Conservation (phyloP, 2,329 filamentous ascomycete species). For the Fusarium sp. region DNA sequence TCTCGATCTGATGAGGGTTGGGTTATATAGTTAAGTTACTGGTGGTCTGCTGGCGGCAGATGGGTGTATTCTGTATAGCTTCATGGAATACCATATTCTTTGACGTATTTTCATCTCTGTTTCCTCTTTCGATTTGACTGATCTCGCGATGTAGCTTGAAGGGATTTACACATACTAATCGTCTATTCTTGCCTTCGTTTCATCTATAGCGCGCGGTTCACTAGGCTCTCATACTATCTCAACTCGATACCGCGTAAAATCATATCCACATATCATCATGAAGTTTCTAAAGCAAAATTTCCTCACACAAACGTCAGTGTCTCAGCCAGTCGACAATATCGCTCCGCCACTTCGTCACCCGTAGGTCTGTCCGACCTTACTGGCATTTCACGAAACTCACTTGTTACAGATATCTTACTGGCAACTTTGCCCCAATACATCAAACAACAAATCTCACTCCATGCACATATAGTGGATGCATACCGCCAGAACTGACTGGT, state of each 20-base stretch:
- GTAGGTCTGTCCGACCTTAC: background rate
- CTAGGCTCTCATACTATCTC: background rate
- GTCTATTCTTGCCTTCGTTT: background rate
- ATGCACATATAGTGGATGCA: slow-evolving; percentile 64
- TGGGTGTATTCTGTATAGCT: background rate
- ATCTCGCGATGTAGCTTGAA: background rate
- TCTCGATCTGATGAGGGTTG: background rate
- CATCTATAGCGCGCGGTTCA: rapidly evolving
- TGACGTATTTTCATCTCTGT: no score
- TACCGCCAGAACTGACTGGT: slow-evolving; percentile 71
- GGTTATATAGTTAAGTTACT: background rate
- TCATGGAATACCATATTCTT: background rate
- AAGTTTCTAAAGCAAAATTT: background rate
- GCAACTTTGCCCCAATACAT: slow-evolving; percentile 75
- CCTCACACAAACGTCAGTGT: background rate
- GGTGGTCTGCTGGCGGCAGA: background rate
- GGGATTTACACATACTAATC: background rate
- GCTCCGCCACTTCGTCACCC: slow-evolving; percentile 6
- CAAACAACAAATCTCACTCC: slow-evolving; percentile 62
- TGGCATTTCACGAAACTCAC: background rate
- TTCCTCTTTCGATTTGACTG: background rate
- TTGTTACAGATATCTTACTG: slow-evolving; percentile 62
- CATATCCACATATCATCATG: background rate
- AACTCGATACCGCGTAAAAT: no score
- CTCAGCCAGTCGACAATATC: background rate